Evolutionary conservation across 108 stramenopile genomes (phyloP).

Genomic region (Aurantiochytrium sp.): DNA sequence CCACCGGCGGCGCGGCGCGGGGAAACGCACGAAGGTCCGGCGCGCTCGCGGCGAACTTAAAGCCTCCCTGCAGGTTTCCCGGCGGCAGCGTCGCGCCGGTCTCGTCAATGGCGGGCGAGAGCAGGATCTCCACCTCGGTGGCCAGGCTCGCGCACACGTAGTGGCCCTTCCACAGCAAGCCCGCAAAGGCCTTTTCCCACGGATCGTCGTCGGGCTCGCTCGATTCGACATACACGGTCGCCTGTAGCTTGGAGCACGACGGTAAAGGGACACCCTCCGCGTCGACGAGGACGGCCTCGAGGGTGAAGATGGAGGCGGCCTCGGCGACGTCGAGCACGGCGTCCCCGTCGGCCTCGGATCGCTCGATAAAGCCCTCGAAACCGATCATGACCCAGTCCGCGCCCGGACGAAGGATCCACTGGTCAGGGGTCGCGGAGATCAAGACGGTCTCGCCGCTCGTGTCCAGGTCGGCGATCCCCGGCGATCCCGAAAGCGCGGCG

Average conservation of each 20-base stretch:
- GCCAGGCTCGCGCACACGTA: background rate
- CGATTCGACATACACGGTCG: background rate
- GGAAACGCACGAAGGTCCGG: too few relatives aligned
- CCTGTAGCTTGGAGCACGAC: background rate
- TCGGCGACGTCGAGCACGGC: too few relatives aligned
- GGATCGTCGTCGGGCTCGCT: background rate
- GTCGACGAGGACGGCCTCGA: conserved; percentile 18
- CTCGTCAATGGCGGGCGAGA: background rate
- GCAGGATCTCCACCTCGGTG: background rate
- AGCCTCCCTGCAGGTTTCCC: background rate
- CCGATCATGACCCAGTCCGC: conserved; percentile 9
- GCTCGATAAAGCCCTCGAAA: background rate
- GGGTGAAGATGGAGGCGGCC: background rate
- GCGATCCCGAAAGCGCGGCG: too few relatives aligned
- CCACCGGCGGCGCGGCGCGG: too few relatives aligned
- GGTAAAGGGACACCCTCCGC: background rate
- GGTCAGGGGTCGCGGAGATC: background rate
- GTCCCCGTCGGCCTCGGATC: background rate
- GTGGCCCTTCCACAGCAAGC: background rate
- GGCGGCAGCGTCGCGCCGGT: too few relatives aligned
- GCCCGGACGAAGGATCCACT: background rate
- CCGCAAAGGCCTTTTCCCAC: background rate
- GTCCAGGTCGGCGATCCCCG: too few relatives aligned
- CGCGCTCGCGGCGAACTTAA: background rate
- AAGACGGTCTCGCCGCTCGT: background rate